Evolutionary conservation across 345 rosid species (phyloP), one percentile per base, ranked within the genome.

Genomic region (Brassica juncea): DNA sequence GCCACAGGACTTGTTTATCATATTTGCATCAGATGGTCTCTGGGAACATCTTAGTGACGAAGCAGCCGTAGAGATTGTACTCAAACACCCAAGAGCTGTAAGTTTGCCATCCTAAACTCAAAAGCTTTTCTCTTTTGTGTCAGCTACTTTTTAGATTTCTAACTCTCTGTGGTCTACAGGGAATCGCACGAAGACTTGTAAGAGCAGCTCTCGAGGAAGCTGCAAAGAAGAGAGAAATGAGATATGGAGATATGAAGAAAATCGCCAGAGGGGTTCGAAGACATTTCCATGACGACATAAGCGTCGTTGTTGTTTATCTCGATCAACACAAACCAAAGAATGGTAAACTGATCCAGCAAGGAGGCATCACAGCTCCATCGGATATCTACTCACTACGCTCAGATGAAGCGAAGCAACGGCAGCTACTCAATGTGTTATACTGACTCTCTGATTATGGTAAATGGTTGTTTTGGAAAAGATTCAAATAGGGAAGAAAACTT

Each of bases 1-100:
- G 78, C 86, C 91, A 77, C 86, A 90, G 34, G 99, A 95, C 85
- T 75, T 84, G 60, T 95, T 95, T 83, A 84, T 95, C 70, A 91
- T 94, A 78, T 94, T 94, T 88, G 99, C 99, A 83, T 92, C 97
- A 12, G 99, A 94, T 81, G 99, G 99, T 85, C 96, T 95, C 47
- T 95, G 99, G 99, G 99, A 95, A 82, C 98, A 95, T 75, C 86
- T 95, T 83, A 90, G 85, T 31, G 99, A 95, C 76, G 87, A 92
- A 87, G 86, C 86, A 52, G 99, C 96, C 0, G 95, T 91, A 12
- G 92, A 91, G 69, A 93, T 95, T 54, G 99, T 95, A 61, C 82
- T 83, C 54, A 93, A 89, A 72, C 86, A 89, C 84, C 97, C 98
- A 2, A 92, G 97, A 91, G 88, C 84, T 25, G 99, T 95, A 70